phyloP scores from a whole-genome alignment of 2,329 filamentous ascomycete species.

The Claviceps lovelessii region DNA sequence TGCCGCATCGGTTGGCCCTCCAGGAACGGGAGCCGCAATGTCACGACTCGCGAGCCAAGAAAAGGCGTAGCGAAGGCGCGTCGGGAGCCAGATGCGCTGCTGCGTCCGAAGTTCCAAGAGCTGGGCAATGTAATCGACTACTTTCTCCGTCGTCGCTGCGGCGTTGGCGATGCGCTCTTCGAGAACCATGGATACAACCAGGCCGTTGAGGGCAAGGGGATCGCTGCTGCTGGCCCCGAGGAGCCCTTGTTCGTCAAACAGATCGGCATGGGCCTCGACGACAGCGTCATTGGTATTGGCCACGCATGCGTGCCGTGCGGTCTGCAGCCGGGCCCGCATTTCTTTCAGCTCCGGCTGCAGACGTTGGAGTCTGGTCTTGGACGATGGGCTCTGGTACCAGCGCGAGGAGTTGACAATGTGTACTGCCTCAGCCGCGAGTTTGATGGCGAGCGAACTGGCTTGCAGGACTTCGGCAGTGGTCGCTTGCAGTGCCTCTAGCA shows the following conservation, averaged over 20 bases:
- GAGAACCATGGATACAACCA: constrained; percentile 32
- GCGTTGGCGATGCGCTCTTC: constrained; percentile 26
- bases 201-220: constrained; percentile 19
- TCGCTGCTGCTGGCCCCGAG: constrained; percentile 13
- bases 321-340: constrained; percentile 14
- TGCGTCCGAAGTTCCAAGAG: constrained; percentile 22
- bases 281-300: constrained; percentile 25
- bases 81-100: constrained; percentile 28
- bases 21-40: constrained; percentile 9
- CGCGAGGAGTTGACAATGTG: constrained; percentile 16
- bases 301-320: constrained; percentile 13
- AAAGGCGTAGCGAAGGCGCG: constrained; percentile 23
- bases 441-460: constrained; percentile 11
- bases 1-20: constrained; percentile 7
- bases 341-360: constrained; percentile 9
- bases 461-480: constrained; percentile 16
- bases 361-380: constrained; percentile 10
- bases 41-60: constrained; percentile 22
- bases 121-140: constrained; percentile 23
- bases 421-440: constrained; percentile 13
- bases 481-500: constrained; percentile 17
- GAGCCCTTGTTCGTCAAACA: constrained; percentile 27
- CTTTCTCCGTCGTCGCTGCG: constrained; percentile 15
- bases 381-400: constrained; percentile 14
- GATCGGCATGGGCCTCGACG: constrained; percentile 22